Base-by-base conservation (phyloP, 495 filamentous ascomycete genomes). In the Schizothecium vesticola region DNA sequence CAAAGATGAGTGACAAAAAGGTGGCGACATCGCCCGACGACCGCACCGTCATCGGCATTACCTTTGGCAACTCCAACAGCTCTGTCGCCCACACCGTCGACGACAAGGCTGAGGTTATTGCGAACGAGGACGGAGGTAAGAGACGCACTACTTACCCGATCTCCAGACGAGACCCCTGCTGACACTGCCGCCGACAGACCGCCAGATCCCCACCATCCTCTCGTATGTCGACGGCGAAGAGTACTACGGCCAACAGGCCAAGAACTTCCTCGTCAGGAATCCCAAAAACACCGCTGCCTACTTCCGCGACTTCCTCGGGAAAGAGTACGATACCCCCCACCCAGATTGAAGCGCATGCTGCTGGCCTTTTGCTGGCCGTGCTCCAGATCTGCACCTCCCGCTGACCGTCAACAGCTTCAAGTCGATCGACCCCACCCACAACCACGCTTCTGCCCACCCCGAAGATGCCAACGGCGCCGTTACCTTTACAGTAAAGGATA, bases 41-140 rank as follows among this genome's bases (percentile, higher is more conserved):
- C 80, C 83, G 88, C 70, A 86, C 88, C 70, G 91, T 90, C 73
- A 99, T 99, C 81, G 95, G 95, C 79, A 92, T 99, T 78, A 91
- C 93, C 63, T 98, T 98, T 84, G 96, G 95, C 79, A 99, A 99
- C 81, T 92, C 92, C 61, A 95, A 93, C 86, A 97, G 94, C 82
- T 97, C 93, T 63, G 98, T 99, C 81, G 95, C 94, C 71, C 90
- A 88, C 75, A 92, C 93, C 33, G 86, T 89, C 58, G 95, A 98
- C 73, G 94, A 94, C 79, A 96, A 94, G 82, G 90, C 93, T 69
- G 93, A 97, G 77, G 94, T 99, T 73, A 98, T 99, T 80, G 95
- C 96, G 67, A 98, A 99, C 81, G 96, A 99, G 81, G 95, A 98
- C 80, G 95, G 95, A 86, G 93, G 93, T 95, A 76, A 77, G 89